A percentile compares a stretch with the other conserved stretches of the same genome.
Conservation (phyloP, 2,329 filamentous ascomycete genomes). For the Ophiognomonia clavigignenti-juglandacearum region DNA sequence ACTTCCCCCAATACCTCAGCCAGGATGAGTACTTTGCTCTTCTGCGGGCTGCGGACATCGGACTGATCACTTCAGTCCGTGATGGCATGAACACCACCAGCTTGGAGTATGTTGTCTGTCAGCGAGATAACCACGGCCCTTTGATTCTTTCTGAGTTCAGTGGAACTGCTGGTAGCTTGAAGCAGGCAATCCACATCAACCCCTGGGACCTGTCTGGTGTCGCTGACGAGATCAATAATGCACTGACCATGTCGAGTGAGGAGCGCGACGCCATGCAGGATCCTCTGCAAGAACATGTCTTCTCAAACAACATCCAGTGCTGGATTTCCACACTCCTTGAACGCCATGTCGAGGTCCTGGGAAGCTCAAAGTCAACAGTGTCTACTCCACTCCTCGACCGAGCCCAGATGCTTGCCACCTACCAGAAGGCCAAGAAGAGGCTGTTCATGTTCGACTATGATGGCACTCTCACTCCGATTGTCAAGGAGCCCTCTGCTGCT, state of each 20-base stretch:
- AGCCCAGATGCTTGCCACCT: constrained; percentile 65
- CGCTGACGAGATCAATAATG: constrained; percentile 75
- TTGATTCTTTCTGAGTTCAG: constrained; percentile 96
- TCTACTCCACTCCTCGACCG: constrained; percentile 81
- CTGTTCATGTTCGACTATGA: constrained; percentile 99
- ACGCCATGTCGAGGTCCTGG: constrained; percentile 74
- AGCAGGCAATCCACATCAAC: constrained; percentile 90
- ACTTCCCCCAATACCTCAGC: constrained; percentile 89
- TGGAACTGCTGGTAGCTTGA: constrained; percentile 81
- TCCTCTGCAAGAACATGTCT: constrained; percentile 77
- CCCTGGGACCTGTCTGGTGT: constrained; percentile 88
- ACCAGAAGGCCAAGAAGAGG: constrained; percentile 69
- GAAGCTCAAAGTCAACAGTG: constrained; percentile 67
- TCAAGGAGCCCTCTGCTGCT: constrained; percentile 83
- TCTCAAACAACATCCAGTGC: constrained; percentile 75
- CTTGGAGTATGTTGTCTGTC: constrained; percentile 89
- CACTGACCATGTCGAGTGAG: constrained; percentile 68
- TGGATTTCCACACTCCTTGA: constrained; percentile 81
- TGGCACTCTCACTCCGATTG: constrained; percentile 91
- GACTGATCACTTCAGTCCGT: constrained; percentile 88
- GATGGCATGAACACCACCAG: constrained; percentile 99
- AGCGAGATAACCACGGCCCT: constrained; percentile 79
- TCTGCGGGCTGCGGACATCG: constrained; percentile 84
- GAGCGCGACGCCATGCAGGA: constrained; percentile 65
- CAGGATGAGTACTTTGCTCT: constrained; percentile 92